These are phyloP conservation scores for Tricholoma hemisulphureum DNA, from an alignment of 768 basidiomycete species.

Conservation along the genomic window DNA sequence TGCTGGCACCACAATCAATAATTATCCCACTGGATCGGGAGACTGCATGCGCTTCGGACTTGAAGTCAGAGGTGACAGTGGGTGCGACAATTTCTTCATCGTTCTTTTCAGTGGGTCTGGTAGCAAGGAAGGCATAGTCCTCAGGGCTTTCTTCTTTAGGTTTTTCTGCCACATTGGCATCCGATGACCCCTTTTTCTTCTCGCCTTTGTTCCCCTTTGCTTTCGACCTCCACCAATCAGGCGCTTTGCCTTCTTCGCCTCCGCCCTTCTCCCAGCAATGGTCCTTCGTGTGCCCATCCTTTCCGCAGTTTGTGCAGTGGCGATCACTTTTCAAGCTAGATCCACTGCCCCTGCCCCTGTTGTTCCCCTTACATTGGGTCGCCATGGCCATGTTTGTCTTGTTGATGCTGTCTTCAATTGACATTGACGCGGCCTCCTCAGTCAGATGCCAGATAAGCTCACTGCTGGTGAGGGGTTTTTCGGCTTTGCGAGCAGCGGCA, in stretches of 20 bases:
- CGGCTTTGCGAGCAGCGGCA: background rate
- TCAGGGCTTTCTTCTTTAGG: background rate
- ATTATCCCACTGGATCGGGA: background rate
- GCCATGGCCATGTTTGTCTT: no score
- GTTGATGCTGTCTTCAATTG: no score
- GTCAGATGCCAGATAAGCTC: no score
- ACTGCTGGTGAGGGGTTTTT: no score
- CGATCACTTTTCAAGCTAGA: background rate
- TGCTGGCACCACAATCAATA: background rate
- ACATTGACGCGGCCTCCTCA: no score
- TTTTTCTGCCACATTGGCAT: background rate
- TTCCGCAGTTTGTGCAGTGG: background rate
- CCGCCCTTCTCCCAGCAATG: background rate
- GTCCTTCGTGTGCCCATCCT: background rate
- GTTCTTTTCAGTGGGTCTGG: background rate
- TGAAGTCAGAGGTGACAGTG: background rate
- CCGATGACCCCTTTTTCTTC: background rate
- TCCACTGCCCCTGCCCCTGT: background rate
- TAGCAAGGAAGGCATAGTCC: background rate
- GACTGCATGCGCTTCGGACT: background rate
- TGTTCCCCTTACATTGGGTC: background rate
- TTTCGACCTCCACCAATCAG: no score
- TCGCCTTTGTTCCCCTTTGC: no score
- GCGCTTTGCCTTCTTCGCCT: no score
- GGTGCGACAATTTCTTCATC: background rate